These are phyloP conservation scores for Dimargaris verticillata DNA, from an alignment of 192 early-diverging fungal species.

Conservation along the genomic window DNA sequence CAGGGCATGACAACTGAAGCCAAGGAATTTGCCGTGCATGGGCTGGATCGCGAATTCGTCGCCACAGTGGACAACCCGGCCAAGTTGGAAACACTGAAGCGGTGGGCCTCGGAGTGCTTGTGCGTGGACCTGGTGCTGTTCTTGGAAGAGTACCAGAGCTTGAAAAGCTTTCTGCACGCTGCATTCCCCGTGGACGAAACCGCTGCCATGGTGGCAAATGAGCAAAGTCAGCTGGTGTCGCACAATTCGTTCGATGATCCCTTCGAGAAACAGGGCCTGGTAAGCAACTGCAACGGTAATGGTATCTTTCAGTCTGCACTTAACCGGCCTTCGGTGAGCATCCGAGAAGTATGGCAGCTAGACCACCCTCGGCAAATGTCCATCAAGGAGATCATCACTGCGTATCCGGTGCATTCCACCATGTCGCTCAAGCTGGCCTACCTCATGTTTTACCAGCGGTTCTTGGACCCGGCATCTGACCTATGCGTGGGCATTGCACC, in stretches of 20 bases:
- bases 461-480: slow-evolving; percentile 3
- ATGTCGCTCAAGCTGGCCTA: slow-evolving; percentile 1
- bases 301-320: no score
- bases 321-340: no score
- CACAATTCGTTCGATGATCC: no score
- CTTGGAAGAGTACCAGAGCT: slow-evolving; percentile 4
- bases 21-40: neutral
- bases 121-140: slow-evolving; percentile 3
- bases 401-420: neutral
- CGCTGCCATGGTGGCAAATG: neutral
- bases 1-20: neutral
- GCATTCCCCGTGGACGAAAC: neutral
- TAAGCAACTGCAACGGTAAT: no score
- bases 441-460: slow-evolving; percentile 11
- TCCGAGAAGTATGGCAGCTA: no score
- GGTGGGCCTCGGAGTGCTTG: slow-evolving; percentile 3
- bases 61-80: neutral
- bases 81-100: neutral
- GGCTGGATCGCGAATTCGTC: neutral
- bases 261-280: no score
- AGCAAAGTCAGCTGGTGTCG: no score
- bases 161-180: neutral
- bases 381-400: neutral
- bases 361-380: no score
- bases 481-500: neutral